phyloP scores from a whole-genome alignment of 345 rosid genomes.

The Erysimum cheiranthoides region DNA sequence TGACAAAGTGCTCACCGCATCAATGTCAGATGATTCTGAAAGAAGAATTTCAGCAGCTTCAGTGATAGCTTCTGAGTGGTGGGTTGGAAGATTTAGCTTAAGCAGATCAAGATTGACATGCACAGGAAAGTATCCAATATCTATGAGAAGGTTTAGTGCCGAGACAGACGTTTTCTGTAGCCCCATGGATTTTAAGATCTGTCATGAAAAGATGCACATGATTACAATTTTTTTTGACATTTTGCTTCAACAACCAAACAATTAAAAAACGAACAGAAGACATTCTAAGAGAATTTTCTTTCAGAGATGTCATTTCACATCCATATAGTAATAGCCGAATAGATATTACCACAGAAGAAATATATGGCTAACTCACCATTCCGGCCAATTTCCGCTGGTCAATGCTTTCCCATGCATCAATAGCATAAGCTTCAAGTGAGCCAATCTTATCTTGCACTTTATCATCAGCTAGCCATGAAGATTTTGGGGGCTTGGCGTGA shows the following conservation, averaged over 20 bases:
- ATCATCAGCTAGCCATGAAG: slow-evolving; percentile 79
- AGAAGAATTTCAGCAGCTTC: slow-evolving; percentile 78
- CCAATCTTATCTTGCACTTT: slow-evolving; percentile 57
- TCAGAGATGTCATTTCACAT: slow-evolving; percentile 3
- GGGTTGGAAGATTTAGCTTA: slow-evolving; percentile 65
- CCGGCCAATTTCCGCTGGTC: slow-evolving; percentile 79
- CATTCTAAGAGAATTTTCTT: background rate
- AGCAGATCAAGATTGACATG: slow-evolving; percentile 94
- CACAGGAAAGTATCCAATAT: slow-evolving; percentile 86
- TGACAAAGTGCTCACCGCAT: slow-evolving; percentile 63
- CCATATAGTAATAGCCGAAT: background rate
- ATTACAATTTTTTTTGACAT: background rate
- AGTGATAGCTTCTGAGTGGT: slow-evolving; percentile 69
- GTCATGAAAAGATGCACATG: slow-evolving; percentile 30
- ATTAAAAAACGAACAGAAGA: background rate
- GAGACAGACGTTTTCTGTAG: slow-evolving; percentile 71
- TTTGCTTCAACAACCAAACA: slow-evolving; percentile 16
- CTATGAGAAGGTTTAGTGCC: slow-evolving; percentile 83
- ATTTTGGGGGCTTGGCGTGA: slow-evolving; percentile 72
- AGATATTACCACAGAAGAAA: slow-evolving; percentile 11
- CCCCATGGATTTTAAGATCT: slow-evolving; percentile 90
- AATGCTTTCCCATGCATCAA: slow-evolving; percentile 73
- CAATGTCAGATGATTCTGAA: slow-evolving; percentile 62
- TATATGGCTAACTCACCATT: slow-evolving; percentile 55
- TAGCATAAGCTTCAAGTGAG: slow-evolving; percentile 86